A percentile compares a stretch with the other conserved stretches of the same genome.
Evolutionary conservation across 2,329 filamentous ascomycete genomes (phyloP).

Genomic region (Scolecobasidium constrictum): DNA sequence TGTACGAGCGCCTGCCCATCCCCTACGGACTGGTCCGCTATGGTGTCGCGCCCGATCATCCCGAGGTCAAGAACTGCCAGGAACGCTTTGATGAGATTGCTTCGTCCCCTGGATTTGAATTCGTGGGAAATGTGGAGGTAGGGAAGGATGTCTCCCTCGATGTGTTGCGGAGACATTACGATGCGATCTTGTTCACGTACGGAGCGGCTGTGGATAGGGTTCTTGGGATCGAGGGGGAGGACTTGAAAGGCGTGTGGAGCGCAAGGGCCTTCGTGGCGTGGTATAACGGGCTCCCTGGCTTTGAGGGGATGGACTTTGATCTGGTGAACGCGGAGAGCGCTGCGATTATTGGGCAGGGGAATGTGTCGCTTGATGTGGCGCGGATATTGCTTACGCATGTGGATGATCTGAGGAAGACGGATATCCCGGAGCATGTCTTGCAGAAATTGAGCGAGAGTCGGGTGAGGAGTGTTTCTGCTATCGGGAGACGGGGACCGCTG

Average conservation of each 20-base stretch:
- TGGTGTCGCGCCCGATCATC: constrained; percentile 95
- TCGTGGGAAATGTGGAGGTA: constrained; percentile 79
- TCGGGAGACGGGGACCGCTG: constrained; percentile 79
- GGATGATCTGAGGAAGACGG: constrained; percentile 64
- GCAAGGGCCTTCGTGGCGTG: constrained; percentile 92
- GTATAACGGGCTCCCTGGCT: constrained; percentile 93
- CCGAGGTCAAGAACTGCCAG: constrained; percentile 97
- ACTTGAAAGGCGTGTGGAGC: constrained; percentile 67
- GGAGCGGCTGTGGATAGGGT: constrained; percentile 76
- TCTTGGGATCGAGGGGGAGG: constrained; percentile 71
- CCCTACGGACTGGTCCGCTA: constrained; percentile 89
- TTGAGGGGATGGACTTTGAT: constrained; percentile 59
- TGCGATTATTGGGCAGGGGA: constrained; percentile 86
- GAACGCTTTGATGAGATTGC: constrained; percentile 89
- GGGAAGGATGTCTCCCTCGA: constrained; percentile 58
- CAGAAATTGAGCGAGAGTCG: constrained; percentile 60
- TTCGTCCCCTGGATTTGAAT: constrained; percentile 69
- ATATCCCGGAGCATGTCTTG: constrained; percentile 79
- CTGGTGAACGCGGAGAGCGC: constrained; percentile 48
- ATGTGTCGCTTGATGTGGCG: constrained; percentile 89
- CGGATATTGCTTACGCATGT: constrained; percentile 72
- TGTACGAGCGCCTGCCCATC: constrained; percentile 91
- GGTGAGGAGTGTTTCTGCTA: constrained; percentile 71
- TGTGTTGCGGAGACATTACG: constrained; percentile 68
- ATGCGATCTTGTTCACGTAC: constrained; percentile 87